Percentiles rank a stretch among this genome's conserved stretches.
phyloP scores from a whole-genome alignment of 148 eudicot genomes.

The Vaccinium corymbosum region DNA sequence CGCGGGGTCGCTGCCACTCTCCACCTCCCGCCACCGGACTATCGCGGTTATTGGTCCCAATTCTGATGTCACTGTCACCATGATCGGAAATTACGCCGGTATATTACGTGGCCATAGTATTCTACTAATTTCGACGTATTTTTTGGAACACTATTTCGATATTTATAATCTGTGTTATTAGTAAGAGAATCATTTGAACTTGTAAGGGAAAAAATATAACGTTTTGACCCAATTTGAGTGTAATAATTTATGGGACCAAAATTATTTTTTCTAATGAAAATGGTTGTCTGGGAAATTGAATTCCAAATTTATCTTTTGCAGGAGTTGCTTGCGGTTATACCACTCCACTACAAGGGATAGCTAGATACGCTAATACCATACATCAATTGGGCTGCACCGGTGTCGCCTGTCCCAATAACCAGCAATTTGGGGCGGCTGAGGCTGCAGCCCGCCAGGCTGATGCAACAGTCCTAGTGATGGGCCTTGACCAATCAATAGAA shows the following conservation, averaged over 20 bases:
- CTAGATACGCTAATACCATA: constrained; percentile 50
- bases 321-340: constrained; percentile 79
- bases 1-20: constrained; percentile 50
- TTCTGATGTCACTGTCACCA: constrained; percentile 48
- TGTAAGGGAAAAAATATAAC: too few relatives aligned
- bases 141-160: not conserved
- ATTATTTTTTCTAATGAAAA: too few relatives aligned
- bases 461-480: constrained; percentile 72
- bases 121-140: not conserved
- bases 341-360: constrained; percentile 67
- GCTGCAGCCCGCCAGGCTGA: constrained; percentile 63
- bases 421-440: constrained; percentile 56
- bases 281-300: too few relatives aligned
- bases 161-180: not conserved
- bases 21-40: constrained; percentile 33
- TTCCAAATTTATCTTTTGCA: constrained; percentile 1
- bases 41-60: constrained; percentile 59
- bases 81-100: constrained; percentile 56
- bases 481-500: constrained; percentile 72
- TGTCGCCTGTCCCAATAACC: constrained; percentile 46
- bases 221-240: too few relatives aligned
- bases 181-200: too few relatives aligned
- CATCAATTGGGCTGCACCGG: constrained; percentile 54
- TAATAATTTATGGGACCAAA: too few relatives aligned
- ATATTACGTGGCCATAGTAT: not conserved